These are phyloP conservation scores for Porphyrellus sp. DNA, from an alignment of 1,284 basidiomycete genomes.

Conservation along the genomic window DNA sequence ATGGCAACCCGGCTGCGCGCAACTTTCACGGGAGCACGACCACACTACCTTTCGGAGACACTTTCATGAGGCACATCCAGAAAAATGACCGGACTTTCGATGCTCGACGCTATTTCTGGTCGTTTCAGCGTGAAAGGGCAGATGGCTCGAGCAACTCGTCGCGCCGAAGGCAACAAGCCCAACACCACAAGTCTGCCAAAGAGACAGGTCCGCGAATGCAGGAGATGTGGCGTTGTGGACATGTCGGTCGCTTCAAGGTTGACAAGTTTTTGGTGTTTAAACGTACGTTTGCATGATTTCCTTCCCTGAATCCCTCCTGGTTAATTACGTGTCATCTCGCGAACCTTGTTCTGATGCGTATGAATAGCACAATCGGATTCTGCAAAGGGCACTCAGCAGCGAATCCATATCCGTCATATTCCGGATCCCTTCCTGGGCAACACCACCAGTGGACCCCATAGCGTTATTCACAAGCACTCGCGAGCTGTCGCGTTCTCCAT, in stretches of 20 bases:
- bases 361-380: constrained; percentile 42
- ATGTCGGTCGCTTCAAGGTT: constrained; percentile 63
- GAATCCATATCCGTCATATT: constrained; percentile 59
- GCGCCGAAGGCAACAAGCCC: constrained; percentile 19
- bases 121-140: constrained; percentile 55
- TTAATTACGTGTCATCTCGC: neutral
- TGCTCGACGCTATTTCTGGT: constrained; percentile 52
- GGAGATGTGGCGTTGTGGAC: constrained; percentile 67
- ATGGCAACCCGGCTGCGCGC: constrained; percentile 15
- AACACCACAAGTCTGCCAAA: constrained; percentile 21
- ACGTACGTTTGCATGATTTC: constrained; percentile 38
- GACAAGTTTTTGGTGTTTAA: constrained; percentile 46
- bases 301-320: neutral
- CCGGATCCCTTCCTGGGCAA: constrained; percentile 43
- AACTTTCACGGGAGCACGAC: constrained; percentile 44
- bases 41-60: constrained; percentile 52
- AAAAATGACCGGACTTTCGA: constrained; percentile 49
- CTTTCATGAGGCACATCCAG: constrained; percentile 53
- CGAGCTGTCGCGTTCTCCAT: constrained; percentile 72
- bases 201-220: constrained; percentile 50
- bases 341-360: neutral
- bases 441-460: constrained; percentile 52
- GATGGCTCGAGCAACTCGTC: constrained; percentile 32
- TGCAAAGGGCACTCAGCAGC: constrained; percentile 60
- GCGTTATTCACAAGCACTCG: constrained; percentile 76